Conservation (phyloP, 1,284 basidiomycete species). For the Fomitopsis betulina region DNA sequence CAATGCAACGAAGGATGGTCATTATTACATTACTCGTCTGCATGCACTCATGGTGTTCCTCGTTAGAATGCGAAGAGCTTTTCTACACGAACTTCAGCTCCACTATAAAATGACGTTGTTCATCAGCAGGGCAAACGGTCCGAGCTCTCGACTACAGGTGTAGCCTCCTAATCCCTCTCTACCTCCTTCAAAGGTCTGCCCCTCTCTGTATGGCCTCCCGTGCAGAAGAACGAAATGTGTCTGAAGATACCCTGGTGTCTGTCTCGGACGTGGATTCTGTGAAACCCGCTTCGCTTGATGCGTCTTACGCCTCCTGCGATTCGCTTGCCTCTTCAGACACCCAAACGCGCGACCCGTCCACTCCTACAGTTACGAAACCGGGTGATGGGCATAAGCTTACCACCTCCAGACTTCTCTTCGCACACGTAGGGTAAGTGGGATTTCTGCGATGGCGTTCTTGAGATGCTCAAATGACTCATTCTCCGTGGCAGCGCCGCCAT, state of each 20-base stretch:
- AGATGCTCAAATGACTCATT: conserved; percentile 10
- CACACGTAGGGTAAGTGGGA: conserved; percentile 49
- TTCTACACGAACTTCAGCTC: conserved; percentile 1
- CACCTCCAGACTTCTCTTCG: conserved; percentile 42
- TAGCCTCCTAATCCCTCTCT: background rate
- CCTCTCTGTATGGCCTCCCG: background rate
- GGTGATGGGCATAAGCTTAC: conserved; percentile 30
- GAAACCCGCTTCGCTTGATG: background rate
- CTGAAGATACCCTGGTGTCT: background rate
- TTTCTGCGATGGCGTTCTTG: background rate
- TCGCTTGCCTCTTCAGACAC: conserved; percentile 5
- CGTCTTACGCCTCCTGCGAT: conserved; percentile 10
- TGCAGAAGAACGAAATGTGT: background rate
- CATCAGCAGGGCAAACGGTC: background rate
- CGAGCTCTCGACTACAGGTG: background rate
- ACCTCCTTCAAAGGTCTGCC: background rate
- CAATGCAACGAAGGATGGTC: conserved; percentile 10
- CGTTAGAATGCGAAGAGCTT: conserved; percentile 3
- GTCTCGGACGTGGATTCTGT: background rate
- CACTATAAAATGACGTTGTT: conserved; percentile 14
- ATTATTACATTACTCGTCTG: background rate
- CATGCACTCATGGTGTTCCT: conserved; percentile 15
- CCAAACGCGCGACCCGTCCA: background rate
- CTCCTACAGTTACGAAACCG: conserved; percentile 6
- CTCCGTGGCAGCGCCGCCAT: conserved; percentile 54